These are phyloP conservation scores for Suhomyces bolitotheri DNA, from an alignment of 1,139 yeast genomes.

Conservation along the genomic window DNA sequence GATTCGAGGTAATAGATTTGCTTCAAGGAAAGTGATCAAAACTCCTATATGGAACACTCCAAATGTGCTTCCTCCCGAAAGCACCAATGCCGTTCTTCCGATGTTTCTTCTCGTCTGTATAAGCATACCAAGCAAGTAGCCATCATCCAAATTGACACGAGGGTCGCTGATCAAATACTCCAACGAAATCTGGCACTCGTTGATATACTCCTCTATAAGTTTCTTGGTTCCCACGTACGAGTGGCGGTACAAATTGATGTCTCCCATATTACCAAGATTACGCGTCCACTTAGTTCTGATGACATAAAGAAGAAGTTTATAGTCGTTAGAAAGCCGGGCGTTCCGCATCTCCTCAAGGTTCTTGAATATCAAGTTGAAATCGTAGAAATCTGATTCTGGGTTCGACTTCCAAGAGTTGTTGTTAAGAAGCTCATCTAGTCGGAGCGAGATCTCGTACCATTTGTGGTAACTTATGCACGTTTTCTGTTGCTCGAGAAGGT, in stretches of 20 bases:
- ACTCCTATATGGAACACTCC: slow-evolving; percentile 95
- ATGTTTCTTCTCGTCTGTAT: slow-evolving; percentile 87
- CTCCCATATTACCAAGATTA: slow-evolving; percentile 86
- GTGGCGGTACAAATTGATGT: slow-evolving; percentile 71
- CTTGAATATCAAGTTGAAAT: slow-evolving; percentile 58
- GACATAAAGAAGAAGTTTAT: slow-evolving; percentile 61
- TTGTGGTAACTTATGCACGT: slow-evolving; percentile 64
- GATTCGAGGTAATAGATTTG: slow-evolving; percentile 77
- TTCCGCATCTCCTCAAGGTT: slow-evolving; percentile 58
- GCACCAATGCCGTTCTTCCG: slow-evolving; percentile 89
- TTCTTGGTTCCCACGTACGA: slow-evolving; percentile 84
- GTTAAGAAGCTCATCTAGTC: slow-evolving; percentile 64
- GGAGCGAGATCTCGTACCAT: slow-evolving; percentile 66
- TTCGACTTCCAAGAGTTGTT: slow-evolving; percentile 71
- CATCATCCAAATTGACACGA: slow-evolving; percentile 59
- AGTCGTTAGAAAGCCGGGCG: slow-evolving; percentile 61
- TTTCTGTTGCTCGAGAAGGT: slow-evolving; percentile 50
- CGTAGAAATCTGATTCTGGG: slow-evolving; percentile 66
- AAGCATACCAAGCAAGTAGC: slow-evolving; percentile 71
- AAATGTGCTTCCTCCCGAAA: slow-evolving; percentile 95
- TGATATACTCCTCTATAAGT: slow-evolving; percentile 77
- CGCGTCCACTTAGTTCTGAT: slow-evolving; percentile 85
- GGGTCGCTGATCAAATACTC: slow-evolving; percentile 43
- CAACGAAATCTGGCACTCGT: slow-evolving; percentile 71
- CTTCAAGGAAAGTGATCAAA: slow-evolving; percentile 71